These are phyloP conservation scores for Tetrahymena borealis DNA, from an alignment of 73 alveolate species.

Conservation along the genomic window DNA sequence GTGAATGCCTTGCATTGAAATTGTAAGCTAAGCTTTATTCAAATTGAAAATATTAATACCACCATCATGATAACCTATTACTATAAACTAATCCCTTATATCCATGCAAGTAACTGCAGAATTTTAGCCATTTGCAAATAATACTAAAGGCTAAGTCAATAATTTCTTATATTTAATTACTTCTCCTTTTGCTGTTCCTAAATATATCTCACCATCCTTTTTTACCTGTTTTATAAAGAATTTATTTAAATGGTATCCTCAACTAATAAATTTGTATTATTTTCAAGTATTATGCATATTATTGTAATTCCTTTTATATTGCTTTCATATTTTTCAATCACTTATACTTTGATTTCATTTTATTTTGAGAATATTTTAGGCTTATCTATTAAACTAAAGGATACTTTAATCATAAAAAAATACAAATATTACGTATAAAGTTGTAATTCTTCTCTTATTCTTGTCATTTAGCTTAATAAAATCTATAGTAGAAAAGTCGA, in stretches of 20 bases:
- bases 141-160: neutral
- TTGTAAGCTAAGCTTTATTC: neutral
- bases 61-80: neutral
- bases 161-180: neutral
- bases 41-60: neutral
- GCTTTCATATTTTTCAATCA: too few species aligned
- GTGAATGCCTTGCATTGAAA: neutral
- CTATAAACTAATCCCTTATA: neutral
- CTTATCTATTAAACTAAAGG: too few species aligned
- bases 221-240: neutral
- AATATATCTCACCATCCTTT: neutral
- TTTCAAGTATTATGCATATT: too few species aligned
- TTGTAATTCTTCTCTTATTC: neutral
- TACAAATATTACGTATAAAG: neutral
- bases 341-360: too few species aligned
- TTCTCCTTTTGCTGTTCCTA: neutral
- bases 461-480: neutral
- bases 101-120: neutral
- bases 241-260: too few species aligned
- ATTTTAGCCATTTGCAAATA: neutral
- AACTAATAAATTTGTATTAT: too few species aligned
- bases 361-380: too few species aligned
- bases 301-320: too few species aligned
- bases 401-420: too few species aligned
- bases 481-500: neutral